These are phyloP conservation scores for Pyronema omphalodes DNA, from an alignment of 495 filamentous ascomycete genomes.

Conservation along the genomic window DNA sequence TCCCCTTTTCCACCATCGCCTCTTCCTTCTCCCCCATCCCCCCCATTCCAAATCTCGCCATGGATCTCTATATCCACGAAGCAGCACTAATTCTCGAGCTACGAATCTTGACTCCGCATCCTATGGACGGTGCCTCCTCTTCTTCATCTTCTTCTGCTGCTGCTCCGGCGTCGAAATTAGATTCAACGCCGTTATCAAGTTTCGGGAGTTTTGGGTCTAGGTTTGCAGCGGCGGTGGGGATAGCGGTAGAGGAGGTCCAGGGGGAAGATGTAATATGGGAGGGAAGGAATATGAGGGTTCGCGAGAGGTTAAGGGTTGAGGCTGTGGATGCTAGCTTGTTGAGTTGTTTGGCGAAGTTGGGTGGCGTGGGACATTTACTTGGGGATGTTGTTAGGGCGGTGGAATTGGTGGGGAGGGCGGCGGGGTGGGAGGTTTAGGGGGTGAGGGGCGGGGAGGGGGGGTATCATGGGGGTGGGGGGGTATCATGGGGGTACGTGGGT, in stretches of 20 bases:
- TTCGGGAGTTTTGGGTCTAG: conserved; percentile 1
- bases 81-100: conserved; percentile 59
- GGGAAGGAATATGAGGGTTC: conserved; percentile 30
- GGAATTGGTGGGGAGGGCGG: conserved; percentile 56
- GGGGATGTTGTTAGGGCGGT: conserved; percentile 49
- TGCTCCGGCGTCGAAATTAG: conserved; percentile 15
- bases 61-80: conserved; percentile 62
- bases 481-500: too few species aligned
- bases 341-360: conserved; percentile 72
- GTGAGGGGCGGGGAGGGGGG: too few species aligned
- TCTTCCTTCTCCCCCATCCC: conserved; percentile 4
- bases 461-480: too few species aligned
- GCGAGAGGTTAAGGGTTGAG: conserved; percentile 79
- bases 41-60: conserved; percentile 34
- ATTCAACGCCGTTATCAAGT: not conserved
- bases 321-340: conserved; percentile 79
- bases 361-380: conserved; percentile 57
- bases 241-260: conserved; percentile 49
- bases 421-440: conserved; percentile 1
- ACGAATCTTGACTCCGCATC: conserved; percentile 38
- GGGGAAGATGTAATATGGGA: too few species aligned
- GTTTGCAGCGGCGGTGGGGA: conserved; percentile 18
- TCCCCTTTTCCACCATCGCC: conserved; percentile 17
- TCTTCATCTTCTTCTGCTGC: conserved; percentile 12
- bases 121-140: conserved; percentile 35